Evolutionary conservation across 306 rosid genomes (phyloP), one percentile per base, ranked within the genome.

Genomic region (Pterocarpus macrocarpus): DNA sequence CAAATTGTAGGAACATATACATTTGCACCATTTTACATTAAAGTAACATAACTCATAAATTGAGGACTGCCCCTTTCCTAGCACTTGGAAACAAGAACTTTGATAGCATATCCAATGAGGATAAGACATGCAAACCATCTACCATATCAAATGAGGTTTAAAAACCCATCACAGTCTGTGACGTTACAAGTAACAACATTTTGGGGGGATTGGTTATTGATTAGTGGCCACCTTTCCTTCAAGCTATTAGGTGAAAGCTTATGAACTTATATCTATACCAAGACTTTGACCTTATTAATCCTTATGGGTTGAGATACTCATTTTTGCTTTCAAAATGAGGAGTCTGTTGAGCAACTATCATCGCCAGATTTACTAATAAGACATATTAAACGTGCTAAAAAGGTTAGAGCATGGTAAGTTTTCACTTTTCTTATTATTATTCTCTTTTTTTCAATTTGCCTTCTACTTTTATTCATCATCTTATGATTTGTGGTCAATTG

Each of bases 381-480:
- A 44, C 99, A 95, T 80, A 80, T 93, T 80, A 84, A 71, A 66
- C 93, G 93, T 52, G 99, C 99, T n/a, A 95, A 91, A 85, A 87
- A 49, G 80, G 93, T 95, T 84, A 90, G 98, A 86, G 88, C 94
- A 45, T 86, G 86, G 99, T 93, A 85, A 78, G 89, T 65, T 55
- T 4, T 55, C 15, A 1, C 2, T 16, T 55, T 1, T 55, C n/a
- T 15, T 6, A 9, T 55, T n/a, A n/a, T n/a, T n/a, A n/a, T n/a
- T n/a, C n/a, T n/a, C n/a, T n/a, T n/a, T 17, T 55, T 55, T n/a
- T 55, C 3, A 15, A 30, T 33, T 61, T 39, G 16, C 10, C 49
- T 5, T 12, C 34, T 70, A 17, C 39, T 32, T 56, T 22, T 36
- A 56, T 47, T n/a, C 61, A 41, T 32, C 55, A 41, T 43, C 47